A percentile compares a stretch with the other conserved stretches of the same genome.
phyloP scores from a whole-genome alignment of 2,329 filamentous ascomycete species.

The Penicillium sp. region DNA sequence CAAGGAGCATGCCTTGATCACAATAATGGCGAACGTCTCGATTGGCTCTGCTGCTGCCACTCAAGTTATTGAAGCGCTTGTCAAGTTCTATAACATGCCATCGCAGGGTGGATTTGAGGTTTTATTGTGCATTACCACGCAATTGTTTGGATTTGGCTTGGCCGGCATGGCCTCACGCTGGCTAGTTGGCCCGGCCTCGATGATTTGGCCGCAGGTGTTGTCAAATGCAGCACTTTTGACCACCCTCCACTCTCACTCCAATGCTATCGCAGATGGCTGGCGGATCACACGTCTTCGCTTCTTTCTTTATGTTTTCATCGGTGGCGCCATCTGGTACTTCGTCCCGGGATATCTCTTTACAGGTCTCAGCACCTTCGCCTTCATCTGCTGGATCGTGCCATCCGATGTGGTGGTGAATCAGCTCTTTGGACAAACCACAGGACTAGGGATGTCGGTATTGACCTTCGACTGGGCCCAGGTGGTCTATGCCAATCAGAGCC shows the following conservation, averaged over 20 bases:
- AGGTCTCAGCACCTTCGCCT: conserved; percentile 68
- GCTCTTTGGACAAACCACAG: conserved; percentile 68
- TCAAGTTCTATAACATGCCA: conserved; percentile 57
- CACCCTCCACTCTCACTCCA: conserved; percentile 37
- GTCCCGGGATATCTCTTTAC: conserved; percentile 66
- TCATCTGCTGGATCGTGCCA: conserved; percentile 69
- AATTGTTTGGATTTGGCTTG: conserved; percentile 64
- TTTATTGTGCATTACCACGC: conserved; percentile 60
- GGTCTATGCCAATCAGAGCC: conserved; percentile 66
- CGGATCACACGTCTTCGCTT: conserved; percentile 39
- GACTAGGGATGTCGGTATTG: conserved; percentile 66
- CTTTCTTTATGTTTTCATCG: conserved; percentile 37
- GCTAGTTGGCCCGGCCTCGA: conserved; percentile 59
- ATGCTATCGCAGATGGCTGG: conserved; percentile 45
- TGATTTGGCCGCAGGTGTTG: conserved; percentile 64
- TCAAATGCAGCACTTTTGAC: conserved; percentile 51
- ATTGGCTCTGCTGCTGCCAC: conserved; percentile 46
- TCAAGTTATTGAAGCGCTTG: conserved; percentile 40
- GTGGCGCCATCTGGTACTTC: conserved; percentile 40
- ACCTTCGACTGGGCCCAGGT: conserved; percentile 77
- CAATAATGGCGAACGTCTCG: conserved; percentile 50
- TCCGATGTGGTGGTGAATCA: conserved; percentile 69
- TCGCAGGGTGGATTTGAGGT: conserved; percentile 62
- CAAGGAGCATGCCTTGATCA: conserved; percentile 46
- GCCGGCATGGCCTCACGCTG: conserved; percentile 61